Evolutionary conservation across 176 grass and related monocot species (phyloP).

Genomic region (Phoenix dactylifera): DNA sequence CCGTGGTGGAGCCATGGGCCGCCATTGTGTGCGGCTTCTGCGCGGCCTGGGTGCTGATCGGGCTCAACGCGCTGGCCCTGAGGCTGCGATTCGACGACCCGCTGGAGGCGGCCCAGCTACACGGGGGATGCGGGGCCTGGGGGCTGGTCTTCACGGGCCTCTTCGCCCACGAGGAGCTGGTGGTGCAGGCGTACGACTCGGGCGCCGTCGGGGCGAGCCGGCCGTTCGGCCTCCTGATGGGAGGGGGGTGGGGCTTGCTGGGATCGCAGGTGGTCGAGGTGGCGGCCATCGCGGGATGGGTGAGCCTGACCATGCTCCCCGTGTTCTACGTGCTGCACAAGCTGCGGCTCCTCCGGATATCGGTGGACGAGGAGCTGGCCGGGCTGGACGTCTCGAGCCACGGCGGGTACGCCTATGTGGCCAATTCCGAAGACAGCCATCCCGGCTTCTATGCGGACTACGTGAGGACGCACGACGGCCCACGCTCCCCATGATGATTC

Average conservation of each 20-base stretch:
- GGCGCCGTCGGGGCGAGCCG: background rate
- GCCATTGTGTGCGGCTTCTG: no score
- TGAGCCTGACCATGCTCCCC: constrained; percentile 20
- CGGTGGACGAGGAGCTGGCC: constrained; percentile 4
- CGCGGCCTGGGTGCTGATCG: no score
- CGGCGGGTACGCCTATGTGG: constrained; percentile 22
- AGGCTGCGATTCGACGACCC: no score
- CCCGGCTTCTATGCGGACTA: constrained; percentile 4
- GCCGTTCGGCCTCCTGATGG: constrained; percentile 31
- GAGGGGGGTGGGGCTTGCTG: constrained; percentile 27
- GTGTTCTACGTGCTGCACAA: constrained; percentile 30
- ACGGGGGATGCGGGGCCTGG: no score
- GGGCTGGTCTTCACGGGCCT: no score
- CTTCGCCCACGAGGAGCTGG: no score
- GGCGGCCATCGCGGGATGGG: constrained; percentile 16
- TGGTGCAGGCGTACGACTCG: no score
- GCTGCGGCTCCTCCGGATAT: constrained; percentile 22
- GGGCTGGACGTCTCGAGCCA: constrained; percentile 31
- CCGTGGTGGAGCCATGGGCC: no score
- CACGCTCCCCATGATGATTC: background rate
- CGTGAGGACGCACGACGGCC: background rate
- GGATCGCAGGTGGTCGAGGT: constrained; percentile 21
- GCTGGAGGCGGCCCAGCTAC: no score
- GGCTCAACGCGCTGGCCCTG: no score
- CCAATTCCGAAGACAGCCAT: constrained; percentile 10